phyloP scores from a whole-genome alignment of 352 stramenopile genomes.

The Saprolegnia diclina region DNA sequence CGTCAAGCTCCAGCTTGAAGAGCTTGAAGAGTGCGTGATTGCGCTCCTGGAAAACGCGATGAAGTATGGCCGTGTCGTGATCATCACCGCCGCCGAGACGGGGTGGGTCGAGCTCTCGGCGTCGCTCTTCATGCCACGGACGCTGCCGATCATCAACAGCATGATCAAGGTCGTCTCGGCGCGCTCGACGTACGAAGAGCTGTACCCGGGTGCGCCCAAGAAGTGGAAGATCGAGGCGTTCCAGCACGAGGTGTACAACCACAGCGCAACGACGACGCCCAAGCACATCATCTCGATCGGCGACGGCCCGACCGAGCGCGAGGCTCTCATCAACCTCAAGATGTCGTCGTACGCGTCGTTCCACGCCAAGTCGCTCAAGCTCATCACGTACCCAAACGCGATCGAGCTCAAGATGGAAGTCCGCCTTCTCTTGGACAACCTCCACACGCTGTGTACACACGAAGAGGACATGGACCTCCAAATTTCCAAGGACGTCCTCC shows the following conservation, averaged over 20 bases:
- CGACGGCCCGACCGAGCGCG: slow-evolving; percentile 76
- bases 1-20: slow-evolving; percentile 63
- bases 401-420: slow-evolving; percentile 70
- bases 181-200: slow-evolving; percentile 84
- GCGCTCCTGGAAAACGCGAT: slow-evolving; percentile 67
- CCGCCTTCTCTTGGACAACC: slow-evolving; percentile 71
- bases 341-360: slow-evolving; percentile 74
- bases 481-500: slow-evolving; percentile 84
- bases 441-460: slow-evolving; percentile 75
- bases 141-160: slow-evolving; percentile 69
- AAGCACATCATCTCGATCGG: slow-evolving; percentile 76
- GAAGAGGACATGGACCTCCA: slow-evolving; percentile 76
- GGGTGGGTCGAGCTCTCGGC: slow-evolving; percentile 88
- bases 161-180: slow-evolving; percentile 86
- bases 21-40: slow-evolving; percentile 71
- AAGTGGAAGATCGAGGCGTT: slow-evolving; percentile 89
- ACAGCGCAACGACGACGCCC: slow-evolving; percentile 38
- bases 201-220: slow-evolving; percentile 75
- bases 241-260: slow-evolving; percentile 72
- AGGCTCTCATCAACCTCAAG: slow-evolving; percentile 81
- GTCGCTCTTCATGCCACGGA: slow-evolving; percentile 80
- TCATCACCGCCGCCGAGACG: slow-evolving; percentile 84
- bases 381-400: slow-evolving; percentile 84
- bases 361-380: slow-evolving; percentile 84
- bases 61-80: slow-evolving; percentile 70